These are phyloP conservation scores for Thinopyrum elongatum DNA, from an alignment of 176 grass and related monocot genomes.

Conservation along the genomic window DNA sequence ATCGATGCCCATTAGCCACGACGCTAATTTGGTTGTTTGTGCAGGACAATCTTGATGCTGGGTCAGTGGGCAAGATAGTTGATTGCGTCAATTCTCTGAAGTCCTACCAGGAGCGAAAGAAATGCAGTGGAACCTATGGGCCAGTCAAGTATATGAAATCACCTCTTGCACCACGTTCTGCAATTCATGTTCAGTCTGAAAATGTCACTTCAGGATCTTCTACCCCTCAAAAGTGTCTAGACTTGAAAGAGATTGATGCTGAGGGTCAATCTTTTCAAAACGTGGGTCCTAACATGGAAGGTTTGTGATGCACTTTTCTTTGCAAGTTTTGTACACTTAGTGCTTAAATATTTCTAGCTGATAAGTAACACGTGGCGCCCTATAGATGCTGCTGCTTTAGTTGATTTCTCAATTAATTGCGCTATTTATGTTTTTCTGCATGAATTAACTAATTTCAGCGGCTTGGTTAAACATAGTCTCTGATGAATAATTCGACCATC, in stretches of 20 bases:
- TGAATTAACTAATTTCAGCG: not conserved
- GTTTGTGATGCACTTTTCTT: conserved; percentile 29
- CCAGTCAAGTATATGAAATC: conserved; percentile 66
- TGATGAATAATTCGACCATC: not conserved
- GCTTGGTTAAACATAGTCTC: not conserved
- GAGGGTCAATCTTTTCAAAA: conserved; percentile 34
- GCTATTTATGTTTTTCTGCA: not conserved
- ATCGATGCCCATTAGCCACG: not conserved
- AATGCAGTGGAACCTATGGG: conserved; percentile 35
- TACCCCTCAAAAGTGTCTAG: conserved; percentile 34
- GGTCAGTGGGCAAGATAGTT: conserved; percentile 65
- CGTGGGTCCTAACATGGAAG: conserved; percentile 40
- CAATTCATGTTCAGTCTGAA: conserved; percentile 18
- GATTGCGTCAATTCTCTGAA: conserved; percentile 80
- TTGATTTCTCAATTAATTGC: not conserved
- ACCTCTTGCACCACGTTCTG: conserved; percentile 49
- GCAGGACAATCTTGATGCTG: conserved; percentile 68
- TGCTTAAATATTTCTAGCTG: not conserved
- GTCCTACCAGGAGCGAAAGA: conserved; percentile 63
- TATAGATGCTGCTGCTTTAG: not conserved
- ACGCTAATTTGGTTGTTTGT: conserved; percentile 24
- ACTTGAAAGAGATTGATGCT: conserved; percentile 34
- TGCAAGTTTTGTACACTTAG: not conserved
- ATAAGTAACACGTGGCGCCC: not conserved
- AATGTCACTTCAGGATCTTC: conserved; percentile 32